These are phyloP conservation scores for Xerocomellus chrysenteron DNA, from an alignment of 768 basidiomycete genomes.

Conservation along the genomic window DNA sequence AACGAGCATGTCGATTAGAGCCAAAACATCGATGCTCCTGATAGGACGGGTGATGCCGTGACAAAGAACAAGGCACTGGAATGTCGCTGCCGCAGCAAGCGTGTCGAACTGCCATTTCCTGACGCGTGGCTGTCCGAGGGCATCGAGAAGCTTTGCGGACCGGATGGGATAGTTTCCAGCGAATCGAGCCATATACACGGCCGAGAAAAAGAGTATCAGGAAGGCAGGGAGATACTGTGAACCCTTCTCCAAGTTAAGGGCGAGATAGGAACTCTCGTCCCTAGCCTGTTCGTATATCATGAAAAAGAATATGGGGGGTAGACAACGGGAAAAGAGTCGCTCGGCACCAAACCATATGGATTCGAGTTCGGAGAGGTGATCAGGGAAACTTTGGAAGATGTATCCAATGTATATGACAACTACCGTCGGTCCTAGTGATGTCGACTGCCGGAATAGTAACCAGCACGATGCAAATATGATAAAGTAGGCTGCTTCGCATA, in stretches of 20 bases:
- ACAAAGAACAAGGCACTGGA: neutral
- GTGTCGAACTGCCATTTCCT: neutral
- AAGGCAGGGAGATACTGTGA: neutral
- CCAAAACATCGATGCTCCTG: neutral
- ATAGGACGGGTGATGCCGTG: neutral
- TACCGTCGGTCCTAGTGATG: neutral
- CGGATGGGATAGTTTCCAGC: neutral
- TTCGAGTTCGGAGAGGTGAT: neutral
- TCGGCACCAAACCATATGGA: too few relatives aligned
- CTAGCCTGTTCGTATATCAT: neutral
- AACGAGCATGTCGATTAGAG: neutral
- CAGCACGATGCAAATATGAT: neutral
- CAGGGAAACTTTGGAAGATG: neutral
- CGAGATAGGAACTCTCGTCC: neutral
- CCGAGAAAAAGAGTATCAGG: neutral
- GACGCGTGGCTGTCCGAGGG: neutral
- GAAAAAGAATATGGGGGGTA: neutral
- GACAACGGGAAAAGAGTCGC: neutral
- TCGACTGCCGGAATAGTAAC: neutral
- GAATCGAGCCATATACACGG: neutral
- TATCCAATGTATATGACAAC: too few relatives aligned
- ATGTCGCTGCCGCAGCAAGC: neutral
- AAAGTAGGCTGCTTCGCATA: neutral
- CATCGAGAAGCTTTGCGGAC: neutral
- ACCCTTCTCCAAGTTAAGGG: too few relatives aligned